Base-by-base conservation (phyloP, 495 filamentous ascomycete genomes). In the Talaromyces borbonicus region DNA sequence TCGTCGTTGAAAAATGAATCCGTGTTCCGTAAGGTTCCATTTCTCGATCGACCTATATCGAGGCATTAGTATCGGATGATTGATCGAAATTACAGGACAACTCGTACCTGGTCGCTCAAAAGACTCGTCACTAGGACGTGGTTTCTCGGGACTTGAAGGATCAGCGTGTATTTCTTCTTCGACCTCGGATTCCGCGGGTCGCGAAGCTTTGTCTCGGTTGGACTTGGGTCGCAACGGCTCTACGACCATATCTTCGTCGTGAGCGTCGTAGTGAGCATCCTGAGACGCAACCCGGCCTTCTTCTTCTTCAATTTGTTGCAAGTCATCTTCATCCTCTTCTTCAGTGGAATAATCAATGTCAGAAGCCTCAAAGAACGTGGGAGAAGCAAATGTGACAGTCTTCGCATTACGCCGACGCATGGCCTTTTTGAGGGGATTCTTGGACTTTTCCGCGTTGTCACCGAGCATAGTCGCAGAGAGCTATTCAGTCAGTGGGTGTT, bases 1-100 rank as follows among this genome's bases (percentile, higher is more conserved):
- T 98, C 92, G 50, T 97, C 92, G 62, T 89, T 93, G 74, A 95
- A 96, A 71, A 98, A 95, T 9, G 87, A 93, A 58, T 96, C 89
- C 9, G 85, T 88, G 56, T 90, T 90, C 47, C 90, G 77, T 16
- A 94, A 71, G 32, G 82, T 89, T 23, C 87, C 88, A 58, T 90
- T 90, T 53, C 84, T 80, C 24, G 87, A 87, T 53, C 81, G 81
- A 63, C 16, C 35, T 38, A 20, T 20, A 20, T 11, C 16, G 1
- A 1, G 22, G 5, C 24, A 39, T 56, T 33, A 58, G 50, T 40
- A 24, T 32, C 18, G 15, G 8, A 18, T n/a, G n/a, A n/a, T n/a
- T n/a, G n/a, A 30, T 11, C 16, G 9, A 0, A 29, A 32, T 22
- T 5, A 24, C 45, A 20, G n/a, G 11, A 22, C 19, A 36, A 11